These are phyloP conservation scores for Orbilia ellipsospora DNA, from an alignment of 2,329 filamentous ascomycete genomes.

Conservation along the genomic window DNA sequence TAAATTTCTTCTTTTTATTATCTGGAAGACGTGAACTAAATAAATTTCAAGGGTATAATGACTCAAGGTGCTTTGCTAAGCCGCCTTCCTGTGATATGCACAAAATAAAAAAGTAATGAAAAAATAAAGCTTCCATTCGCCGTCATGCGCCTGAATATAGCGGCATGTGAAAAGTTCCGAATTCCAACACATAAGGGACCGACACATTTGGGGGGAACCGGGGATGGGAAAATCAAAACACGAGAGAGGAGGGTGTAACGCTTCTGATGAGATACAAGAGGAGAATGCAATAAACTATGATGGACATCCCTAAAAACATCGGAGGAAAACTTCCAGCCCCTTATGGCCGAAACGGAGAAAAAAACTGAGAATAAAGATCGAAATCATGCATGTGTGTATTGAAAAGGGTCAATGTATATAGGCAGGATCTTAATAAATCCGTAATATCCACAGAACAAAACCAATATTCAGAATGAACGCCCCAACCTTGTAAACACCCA, in stretches of 20 bases:
- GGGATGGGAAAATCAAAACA: conserved; percentile 42
- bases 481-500: conserved; percentile 45
- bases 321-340: conserved; percentile 26
- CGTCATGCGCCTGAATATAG: conserved; percentile 24
- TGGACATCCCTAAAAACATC: conserved; percentile 46
- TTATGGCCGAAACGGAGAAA: conserved; percentile 16
- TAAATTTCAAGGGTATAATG: conserved; percentile 14
- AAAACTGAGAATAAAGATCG: conserved; percentile 44
- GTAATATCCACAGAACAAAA: conserved; percentile 15
- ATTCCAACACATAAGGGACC: conserved; percentile 37
- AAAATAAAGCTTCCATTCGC: conserved; percentile 15
- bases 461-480: conserved; percentile 45
- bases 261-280: conserved; percentile 24
- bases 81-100: conserved; percentile 26
- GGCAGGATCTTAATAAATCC: conserved; percentile 28
- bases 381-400: conserved; percentile 50
- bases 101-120: conserved; percentile 21
- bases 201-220: conserved; percentile 30
- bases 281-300: conserved; percentile 15
- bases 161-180: conserved; percentile 42
- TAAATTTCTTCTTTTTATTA: too few species aligned
- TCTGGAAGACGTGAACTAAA: background rate
- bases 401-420: conserved; percentile 50
- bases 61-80: conserved; percentile 35
- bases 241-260: conserved; percentile 29